Evolutionary conservation across 2,329 filamentous ascomycete species (phyloP).

Genomic region (Epichloe elymi): DNA sequence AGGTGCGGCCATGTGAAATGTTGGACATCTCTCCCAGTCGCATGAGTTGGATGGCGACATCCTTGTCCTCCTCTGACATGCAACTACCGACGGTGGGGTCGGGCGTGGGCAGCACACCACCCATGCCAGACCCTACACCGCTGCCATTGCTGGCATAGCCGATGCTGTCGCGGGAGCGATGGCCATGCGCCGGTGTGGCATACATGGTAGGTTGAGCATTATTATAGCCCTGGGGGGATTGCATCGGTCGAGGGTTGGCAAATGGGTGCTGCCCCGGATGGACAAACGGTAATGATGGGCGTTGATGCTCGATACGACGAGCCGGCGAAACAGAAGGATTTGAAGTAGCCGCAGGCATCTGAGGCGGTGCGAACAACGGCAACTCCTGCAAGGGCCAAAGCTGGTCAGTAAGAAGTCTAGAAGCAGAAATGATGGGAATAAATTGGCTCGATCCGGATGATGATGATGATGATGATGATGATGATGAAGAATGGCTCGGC

Average conservation of each 20-base stretch:
- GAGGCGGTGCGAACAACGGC: slow-evolving; percentile 84
- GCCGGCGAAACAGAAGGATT: slow-evolving; percentile 92
- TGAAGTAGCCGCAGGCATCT: slow-evolving; percentile 89
- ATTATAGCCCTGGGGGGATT: slow-evolving; percentile 64
- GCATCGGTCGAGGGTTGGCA: slow-evolving; percentile 60
- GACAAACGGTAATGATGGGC: slow-evolving; percentile 62
- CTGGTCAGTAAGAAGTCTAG: background rate
- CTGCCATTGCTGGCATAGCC: slow-evolving; percentile 36
- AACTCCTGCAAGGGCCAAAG: slow-evolving; percentile 55
- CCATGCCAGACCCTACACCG: slow-evolving; percentile 18
- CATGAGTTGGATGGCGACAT: slow-evolving; percentile 95
- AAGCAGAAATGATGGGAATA: too few species aligned
- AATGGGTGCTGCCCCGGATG: slow-evolving; percentile 69
- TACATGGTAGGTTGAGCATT: slow-evolving; percentile 42
- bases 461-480: background rate
- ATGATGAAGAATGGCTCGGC: too few species aligned
- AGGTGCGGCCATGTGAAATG: slow-evolving; percentile 83
- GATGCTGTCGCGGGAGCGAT: slow-evolving; percentile 53
- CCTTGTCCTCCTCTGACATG: slow-evolving; percentile 86
- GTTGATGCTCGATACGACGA: slow-evolving; percentile 60
- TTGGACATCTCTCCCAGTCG: slow-evolving; percentile 88
- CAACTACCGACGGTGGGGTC: slow-evolving; percentile 96
- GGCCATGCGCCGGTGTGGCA: slow-evolving; percentile 45
- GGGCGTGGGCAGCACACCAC: slow-evolving; percentile 68
- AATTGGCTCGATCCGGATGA: too few species aligned